Evolutionary conservation across 129 eudicot species (phyloP).

Genomic region (Daucus carota): DNA sequence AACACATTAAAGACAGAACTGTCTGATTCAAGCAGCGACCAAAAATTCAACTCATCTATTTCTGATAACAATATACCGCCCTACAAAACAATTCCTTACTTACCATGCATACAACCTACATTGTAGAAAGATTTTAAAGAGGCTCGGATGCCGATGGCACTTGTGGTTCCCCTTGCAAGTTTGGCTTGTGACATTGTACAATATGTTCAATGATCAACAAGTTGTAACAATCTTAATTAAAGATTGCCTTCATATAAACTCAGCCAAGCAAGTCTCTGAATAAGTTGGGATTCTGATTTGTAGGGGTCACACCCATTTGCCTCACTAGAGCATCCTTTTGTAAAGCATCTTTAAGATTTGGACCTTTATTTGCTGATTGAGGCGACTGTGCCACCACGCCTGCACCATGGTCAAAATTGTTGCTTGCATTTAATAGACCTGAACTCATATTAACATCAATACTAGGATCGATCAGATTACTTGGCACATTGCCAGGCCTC

Average conservation of each 20-base stretch:
- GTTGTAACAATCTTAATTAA: constrained; percentile 2
- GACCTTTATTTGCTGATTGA: constrained; percentile 65
- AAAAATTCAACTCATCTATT: background rate
- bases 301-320: constrained; percentile 86
- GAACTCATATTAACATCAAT: constrained; percentile 15
- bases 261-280: constrained; percentile 87
- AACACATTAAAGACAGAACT: background rate
- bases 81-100: background rate
- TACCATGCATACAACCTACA: constrained; percentile 5
- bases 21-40: background rate
- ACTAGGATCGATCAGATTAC: constrained; percentile 2
- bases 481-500: constrained; percentile 31
- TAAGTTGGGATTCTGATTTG: constrained; percentile 83
- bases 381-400: constrained; percentile 15
- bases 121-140: background rate
- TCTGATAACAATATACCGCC: background rate
- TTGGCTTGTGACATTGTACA: background rate
- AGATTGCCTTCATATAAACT: constrained; percentile 3
- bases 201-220: background rate
- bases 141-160: background rate
- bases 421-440: constrained; percentile 21
- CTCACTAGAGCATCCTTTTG: constrained; percentile 84
- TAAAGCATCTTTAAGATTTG: constrained; percentile 63
- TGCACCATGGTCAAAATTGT: constrained; percentile 28
- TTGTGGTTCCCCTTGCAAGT: background rate